These are phyloP conservation scores for Cordyceps militaris DNA, from an alignment of 2,329 filamentous ascomycete species.

Conservation along the genomic window DNA sequence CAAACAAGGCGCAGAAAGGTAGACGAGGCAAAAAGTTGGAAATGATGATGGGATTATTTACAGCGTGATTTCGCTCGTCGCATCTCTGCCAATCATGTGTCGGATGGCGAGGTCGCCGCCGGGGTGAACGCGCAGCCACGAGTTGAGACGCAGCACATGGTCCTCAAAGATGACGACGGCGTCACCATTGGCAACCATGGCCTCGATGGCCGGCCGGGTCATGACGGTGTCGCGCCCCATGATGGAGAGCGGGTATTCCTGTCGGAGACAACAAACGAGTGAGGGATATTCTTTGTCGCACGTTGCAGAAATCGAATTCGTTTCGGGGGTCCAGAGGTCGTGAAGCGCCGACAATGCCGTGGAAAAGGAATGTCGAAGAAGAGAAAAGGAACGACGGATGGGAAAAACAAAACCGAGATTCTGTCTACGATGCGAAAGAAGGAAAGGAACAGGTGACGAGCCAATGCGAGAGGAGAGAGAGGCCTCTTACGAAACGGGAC, in stretches of 20 bases:
- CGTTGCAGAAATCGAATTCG: neutral
- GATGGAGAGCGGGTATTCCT: neutral
- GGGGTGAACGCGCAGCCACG: constrained; percentile 52
- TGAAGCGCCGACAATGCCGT: neutral
- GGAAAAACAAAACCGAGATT: too few species aligned
- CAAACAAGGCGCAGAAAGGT: neutral
- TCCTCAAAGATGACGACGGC: constrained; percentile 51
- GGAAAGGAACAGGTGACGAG: neutral
- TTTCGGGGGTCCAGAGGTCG: neutral
- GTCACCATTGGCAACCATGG: constrained; percentile 47
- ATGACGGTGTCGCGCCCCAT: constrained; percentile 38
- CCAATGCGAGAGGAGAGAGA: neutral
- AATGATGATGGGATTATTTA: constrained; percentile 25
- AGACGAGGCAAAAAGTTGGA: neutral
- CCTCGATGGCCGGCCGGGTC: constrained; percentile 39
- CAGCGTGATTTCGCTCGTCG: constrained; percentile 53
- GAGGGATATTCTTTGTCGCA: constrained; percentile 2
- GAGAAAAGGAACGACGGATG: neutral
- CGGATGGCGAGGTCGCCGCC: constrained; percentile 52
- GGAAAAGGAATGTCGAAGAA: neutral
- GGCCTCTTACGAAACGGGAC: neutral
- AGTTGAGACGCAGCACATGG: constrained; percentile 46
- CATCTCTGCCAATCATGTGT: constrained; percentile 55
- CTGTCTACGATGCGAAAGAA: neutral
- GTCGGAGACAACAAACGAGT: neutral